These are phyloP conservation scores for Prosopis cineraria DNA, from an alignment of 306 rosid species.

Conservation along the genomic window DNA sequence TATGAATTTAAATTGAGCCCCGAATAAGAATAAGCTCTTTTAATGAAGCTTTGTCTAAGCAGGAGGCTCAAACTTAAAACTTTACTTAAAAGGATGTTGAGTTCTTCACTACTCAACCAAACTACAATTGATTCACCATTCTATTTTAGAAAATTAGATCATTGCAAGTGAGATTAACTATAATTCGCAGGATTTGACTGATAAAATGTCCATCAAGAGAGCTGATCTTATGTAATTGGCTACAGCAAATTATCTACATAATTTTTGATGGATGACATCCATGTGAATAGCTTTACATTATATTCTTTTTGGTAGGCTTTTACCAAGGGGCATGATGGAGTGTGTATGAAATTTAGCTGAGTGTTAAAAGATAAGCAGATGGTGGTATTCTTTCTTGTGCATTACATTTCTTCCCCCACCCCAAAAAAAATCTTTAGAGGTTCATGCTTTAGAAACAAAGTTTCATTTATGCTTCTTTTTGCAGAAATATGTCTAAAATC, in stretches of 20 bases:
- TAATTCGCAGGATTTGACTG: neutral
- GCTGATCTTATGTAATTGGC: neutral
- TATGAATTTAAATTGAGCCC: too few species aligned
- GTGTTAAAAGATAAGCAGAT: constrained; percentile 24
- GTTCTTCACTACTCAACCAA: too few species aligned
- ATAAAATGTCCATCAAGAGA: constrained; percentile 8
- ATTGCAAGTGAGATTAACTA: neutral
- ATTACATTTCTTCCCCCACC: constrained; percentile 47
- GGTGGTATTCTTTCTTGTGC: constrained; percentile 46
- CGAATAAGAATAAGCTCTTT: too few species aligned
- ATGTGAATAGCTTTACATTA: constrained; percentile 22
- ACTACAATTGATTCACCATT: too few species aligned
- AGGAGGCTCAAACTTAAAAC: too few species aligned
- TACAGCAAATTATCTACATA: neutral
- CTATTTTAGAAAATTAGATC: neutral
- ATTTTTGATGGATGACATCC: neutral
- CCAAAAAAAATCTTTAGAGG: constrained; percentile 64
- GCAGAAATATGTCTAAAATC: constrained; percentile 48
- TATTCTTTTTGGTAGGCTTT: constrained; percentile 32
- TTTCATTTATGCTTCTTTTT: constrained; percentile 52
- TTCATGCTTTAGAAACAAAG: constrained; percentile 59
- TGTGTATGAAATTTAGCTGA: constrained; percentile 36
- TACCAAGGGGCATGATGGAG: constrained; percentile 16
- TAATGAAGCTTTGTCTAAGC: too few species aligned
- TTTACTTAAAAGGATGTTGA: too few species aligned